phyloP scores from a whole-genome alignment of 768 basidiomycete genomes.

The Termitomyces bulborhizus region DNA sequence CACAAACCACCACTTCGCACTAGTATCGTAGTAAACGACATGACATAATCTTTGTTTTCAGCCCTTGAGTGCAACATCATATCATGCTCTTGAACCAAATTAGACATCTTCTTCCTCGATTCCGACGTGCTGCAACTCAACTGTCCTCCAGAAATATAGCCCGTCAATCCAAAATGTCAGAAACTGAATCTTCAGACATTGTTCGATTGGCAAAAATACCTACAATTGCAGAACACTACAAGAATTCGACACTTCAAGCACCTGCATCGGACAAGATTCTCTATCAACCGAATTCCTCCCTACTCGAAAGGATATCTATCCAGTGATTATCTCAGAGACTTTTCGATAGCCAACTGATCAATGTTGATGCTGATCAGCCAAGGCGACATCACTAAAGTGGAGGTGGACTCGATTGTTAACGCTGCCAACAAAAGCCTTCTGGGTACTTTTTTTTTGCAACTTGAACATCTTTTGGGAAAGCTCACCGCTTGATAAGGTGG shows the following conservation, averaged over 20 bases:
- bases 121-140: background rate
- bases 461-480: background rate
- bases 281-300: slow-evolving; percentile 28
- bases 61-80: too few relatives aligned
- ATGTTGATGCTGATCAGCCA: slow-evolving; percentile 36
- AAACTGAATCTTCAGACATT: slow-evolving; percentile 14
- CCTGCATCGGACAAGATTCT: slow-evolving; percentile 25
- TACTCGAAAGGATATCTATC: slow-evolving; percentile 59
- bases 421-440: slow-evolving; percentile 71
- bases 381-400: slow-evolving; percentile 71
- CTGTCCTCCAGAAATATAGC: background rate
- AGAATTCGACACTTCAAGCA: slow-evolving; percentile 29
- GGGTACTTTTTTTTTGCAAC: slow-evolving; percentile 38
- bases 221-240: slow-evolving; percentile 52
- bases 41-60: background rate
- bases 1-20: background rate
- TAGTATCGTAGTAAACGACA: background rate
- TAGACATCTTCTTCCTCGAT: slow-evolving; percentile 1
- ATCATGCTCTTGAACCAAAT: slow-evolving; percentile 1
- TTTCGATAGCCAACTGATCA: background rate
- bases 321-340: slow-evolving; percentile 38
- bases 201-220: slow-evolving; percentile 41
- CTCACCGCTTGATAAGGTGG: slow-evolving; percentile 44
- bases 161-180: background rate
- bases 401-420: slow-evolving; percentile 74